phyloP scores from a whole-genome alignment of 2,329 filamentous ascomycete species.

The Hymenoscyphus albidus region DNA sequence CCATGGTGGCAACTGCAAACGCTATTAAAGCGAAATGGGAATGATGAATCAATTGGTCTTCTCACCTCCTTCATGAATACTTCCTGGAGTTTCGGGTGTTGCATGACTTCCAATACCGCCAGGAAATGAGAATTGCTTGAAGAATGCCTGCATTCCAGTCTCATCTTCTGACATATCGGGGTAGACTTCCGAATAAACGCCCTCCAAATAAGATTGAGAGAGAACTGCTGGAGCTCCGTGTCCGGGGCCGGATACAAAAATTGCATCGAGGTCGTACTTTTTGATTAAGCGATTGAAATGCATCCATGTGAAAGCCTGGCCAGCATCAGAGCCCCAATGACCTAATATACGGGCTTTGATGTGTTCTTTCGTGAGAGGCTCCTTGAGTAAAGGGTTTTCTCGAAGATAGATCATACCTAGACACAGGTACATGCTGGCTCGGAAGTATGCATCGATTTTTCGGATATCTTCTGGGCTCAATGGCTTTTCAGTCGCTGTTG shows the following conservation, averaged over 20 bases:
- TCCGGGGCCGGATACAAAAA: constrained; percentile 73
- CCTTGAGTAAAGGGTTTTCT: constrained; percentile 67
- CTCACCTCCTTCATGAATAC: constrained; percentile 68
- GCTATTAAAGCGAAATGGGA: too few species aligned
- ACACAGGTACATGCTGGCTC: constrained; percentile 69
- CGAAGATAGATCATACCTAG: constrained; percentile 78
- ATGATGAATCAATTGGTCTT: too few species aligned
- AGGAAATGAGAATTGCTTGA: constrained; percentile 80
- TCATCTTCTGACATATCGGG: constrained; percentile 66
- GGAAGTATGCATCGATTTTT: constrained; percentile 69
- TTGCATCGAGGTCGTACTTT: constrained; percentile 68
- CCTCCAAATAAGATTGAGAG: constrained; percentile 73
- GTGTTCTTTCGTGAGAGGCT: constrained; percentile 63
- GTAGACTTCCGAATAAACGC: constrained; percentile 73
- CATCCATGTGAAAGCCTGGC: constrained; percentile 77
- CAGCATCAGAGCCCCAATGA: constrained; percentile 77
- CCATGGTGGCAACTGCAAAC: too few species aligned
- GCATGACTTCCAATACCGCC: constrained; percentile 75
- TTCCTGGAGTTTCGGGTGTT: constrained; percentile 74
- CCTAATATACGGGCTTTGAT: constrained; percentile 71
- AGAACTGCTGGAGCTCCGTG: constrained; percentile 75
- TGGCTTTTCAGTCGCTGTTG: constrained; percentile 58
- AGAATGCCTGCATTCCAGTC: constrained; percentile 69
- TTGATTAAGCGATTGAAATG: constrained; percentile 80
- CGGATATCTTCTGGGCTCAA: constrained; percentile 63